Base-by-base conservation (phyloP, 2,329 filamentous ascomycete genomes). In the Periconia digitata region DNA sequence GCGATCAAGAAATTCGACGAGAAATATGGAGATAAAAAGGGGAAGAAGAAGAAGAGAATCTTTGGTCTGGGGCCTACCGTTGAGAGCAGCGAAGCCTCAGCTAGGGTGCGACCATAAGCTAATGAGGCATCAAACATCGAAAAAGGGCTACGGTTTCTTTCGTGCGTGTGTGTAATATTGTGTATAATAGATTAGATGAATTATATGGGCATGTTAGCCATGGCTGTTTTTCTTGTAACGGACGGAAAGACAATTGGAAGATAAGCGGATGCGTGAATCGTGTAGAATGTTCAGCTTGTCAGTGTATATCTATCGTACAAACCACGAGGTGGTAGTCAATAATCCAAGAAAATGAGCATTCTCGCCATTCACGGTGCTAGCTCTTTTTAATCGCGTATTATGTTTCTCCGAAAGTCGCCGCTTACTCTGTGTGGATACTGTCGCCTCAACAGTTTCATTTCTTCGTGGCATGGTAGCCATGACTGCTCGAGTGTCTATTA, bases 1-100 rank as follows among this genome's bases (percentile, higher is more conserved):
- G 89, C 89, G 12, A 96, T 99, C 62, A 83, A 90, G 60, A 95
- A 95, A 73, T 99, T 97, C 65, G 94, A 99, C 67, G 90, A 96
- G 73, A 88, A 92, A 69, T 99, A 92, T 69, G 92, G 94, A 21
- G 91, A 96, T 66, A 82, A 86, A 29, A 86, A 84, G 63, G 83
- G 81, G 1, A 81, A 82, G 58, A 81, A 83, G 64, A 83, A 82
- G 66, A 85, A 82, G 70, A 83, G 70, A 21, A 73, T 74, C 1
- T 79, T 77, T 69, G 80, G 80, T 3, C 83, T 83, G 59, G 71
- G 71, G 2, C 62, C 64, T 17, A 62, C 67, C 8, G 66, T 50
- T 7, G 56, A 61, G 32, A 43, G 51, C 8, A 62, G 63, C 41
- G 69, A 72, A 54, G 56, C 51, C 20, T 61, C 59, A 23, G 67